Conservation (phyloP, 495 filamentous ascomycete genomes). For the Aspergillus cristatus region DNA sequence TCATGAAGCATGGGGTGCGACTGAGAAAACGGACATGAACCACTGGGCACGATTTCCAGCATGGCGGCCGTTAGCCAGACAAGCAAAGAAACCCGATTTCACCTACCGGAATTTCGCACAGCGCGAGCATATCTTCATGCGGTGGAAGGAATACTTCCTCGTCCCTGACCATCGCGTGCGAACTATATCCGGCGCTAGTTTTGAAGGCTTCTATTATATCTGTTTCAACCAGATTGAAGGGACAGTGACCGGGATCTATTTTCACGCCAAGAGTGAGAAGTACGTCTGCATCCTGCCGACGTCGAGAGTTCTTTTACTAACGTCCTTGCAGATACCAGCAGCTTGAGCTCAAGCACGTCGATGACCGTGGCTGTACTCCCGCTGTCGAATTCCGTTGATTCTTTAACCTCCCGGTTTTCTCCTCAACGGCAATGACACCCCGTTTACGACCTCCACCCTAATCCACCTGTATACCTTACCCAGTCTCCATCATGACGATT, state of each 20-base stretch:
- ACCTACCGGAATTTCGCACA: slow-evolving; percentile 59
- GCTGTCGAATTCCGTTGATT: slow-evolving; percentile 88
- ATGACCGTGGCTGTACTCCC: slow-evolving; percentile 74
- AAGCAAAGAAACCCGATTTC: slow-evolving; percentile 69
- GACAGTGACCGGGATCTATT: slow-evolving; percentile 87
- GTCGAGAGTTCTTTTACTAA: background rate
- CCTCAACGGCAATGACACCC: too few relatives aligned
- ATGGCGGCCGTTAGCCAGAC: slow-evolving; percentile 69
- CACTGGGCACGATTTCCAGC: slow-evolving; percentile 90
- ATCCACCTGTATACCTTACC: too few relatives aligned
- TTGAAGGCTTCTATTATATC: slow-evolving; percentile 99
- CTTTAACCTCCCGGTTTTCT: background rate
- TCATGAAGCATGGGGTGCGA: slow-evolving; percentile 84
- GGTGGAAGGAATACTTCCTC: slow-evolving; percentile 98
- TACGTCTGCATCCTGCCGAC: slow-evolving; percentile 36
- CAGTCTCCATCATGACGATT: too few relatives aligned
- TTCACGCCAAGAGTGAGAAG: slow-evolving; percentile 95
- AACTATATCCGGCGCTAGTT: slow-evolving; percentile 87
- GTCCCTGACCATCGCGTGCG: slow-evolving; percentile 90
- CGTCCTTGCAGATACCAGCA: slow-evolving; percentile 66
- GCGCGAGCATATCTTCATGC: slow-evolving; percentile 93
- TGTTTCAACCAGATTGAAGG: slow-evolving; percentile 92
- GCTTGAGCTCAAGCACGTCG: slow-evolving; percentile 79
- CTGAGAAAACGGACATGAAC: slow-evolving; percentile 81
- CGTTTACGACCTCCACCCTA: too few relatives aligned